Conservation (phyloP, 331 rosid genomes). For the Acacia concinna region DNA sequence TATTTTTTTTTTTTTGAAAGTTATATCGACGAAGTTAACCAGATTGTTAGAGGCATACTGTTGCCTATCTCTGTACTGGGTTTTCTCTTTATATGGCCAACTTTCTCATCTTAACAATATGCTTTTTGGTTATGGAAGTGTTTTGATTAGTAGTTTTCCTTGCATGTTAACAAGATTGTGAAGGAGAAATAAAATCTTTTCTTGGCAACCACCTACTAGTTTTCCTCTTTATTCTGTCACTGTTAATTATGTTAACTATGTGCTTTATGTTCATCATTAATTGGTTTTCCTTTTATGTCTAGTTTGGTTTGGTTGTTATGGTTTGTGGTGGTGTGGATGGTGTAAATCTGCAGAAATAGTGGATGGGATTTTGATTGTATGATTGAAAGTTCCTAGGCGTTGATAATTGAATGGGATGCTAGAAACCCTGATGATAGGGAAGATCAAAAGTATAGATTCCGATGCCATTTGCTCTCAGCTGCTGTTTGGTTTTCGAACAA, state of each 20-base stretch:
- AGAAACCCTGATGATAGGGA: constrained; percentile 31
- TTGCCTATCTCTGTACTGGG: background rate
- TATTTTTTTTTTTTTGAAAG: background rate
- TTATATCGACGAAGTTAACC: background rate
- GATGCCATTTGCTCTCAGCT: constrained; percentile 24
- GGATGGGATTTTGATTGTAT: constrained; percentile 18
- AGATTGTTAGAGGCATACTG: background rate
- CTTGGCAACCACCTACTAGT: background rate
- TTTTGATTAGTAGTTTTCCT: constrained; percentile 11
- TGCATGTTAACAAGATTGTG: background rate
- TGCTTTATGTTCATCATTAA: background rate
- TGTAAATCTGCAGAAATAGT: constrained; percentile 2
- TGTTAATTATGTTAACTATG: background rate
- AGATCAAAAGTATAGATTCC: constrained; percentile 18
- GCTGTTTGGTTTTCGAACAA: constrained; percentile 12
- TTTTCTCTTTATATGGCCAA: background rate
- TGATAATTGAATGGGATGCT: constrained; percentile 34
- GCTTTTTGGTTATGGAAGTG: background rate
- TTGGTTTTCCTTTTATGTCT: constrained; percentile 8
- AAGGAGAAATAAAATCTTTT: background rate
- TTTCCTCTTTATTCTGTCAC: background rate
- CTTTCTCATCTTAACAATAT: background rate
- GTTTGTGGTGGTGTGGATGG: constrained; percentile 2
- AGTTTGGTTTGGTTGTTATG: background rate
- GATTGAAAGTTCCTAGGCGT: constrained; percentile 22